These are phyloP conservation scores for Apostasia ramifera DNA, from an alignment of 106 monocot genomes.

Conservation along the genomic window DNA sequence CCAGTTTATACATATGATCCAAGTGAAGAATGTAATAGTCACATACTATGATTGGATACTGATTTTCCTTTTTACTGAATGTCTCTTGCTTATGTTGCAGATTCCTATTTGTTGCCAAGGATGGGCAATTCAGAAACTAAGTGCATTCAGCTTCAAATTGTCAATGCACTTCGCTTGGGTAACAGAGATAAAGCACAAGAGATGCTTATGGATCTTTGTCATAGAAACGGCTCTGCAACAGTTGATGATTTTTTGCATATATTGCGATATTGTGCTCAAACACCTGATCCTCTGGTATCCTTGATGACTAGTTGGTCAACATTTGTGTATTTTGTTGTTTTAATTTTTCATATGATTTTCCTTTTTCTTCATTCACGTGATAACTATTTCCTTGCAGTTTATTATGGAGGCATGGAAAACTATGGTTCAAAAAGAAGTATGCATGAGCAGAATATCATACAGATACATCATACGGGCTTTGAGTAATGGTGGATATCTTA, in stretches of 20 bases:
- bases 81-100: constrained; percentile 13
- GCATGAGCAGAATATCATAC: constrained; percentile 38
- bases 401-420: constrained; percentile 77
- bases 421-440: constrained; percentile 50
- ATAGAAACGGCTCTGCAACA: constrained; percentile 14
- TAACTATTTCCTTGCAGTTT: constrained; percentile 40
- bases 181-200: constrained; percentile 40
- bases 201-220: constrained; percentile 31
- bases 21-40: background rate
- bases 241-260: constrained; percentile 44
- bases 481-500: constrained; percentile 62
- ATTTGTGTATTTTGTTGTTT: background rate
- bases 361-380: constrained; percentile 7
- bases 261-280: constrained; percentile 44
- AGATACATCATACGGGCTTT: constrained; percentile 57
- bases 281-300: constrained; percentile 60
- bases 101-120: constrained; percentile 10
- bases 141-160: constrained; percentile 34
- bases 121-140: constrained; percentile 6
- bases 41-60: background rate
- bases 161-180: constrained; percentile 49
- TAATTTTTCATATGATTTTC: background rate
- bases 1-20: background rate
- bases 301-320: background rate
- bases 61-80: background rate